phyloP scores from a whole-genome alignment of 192 early-diverging fungal genomes.

The Backusella parvicylindrica region DNA sequence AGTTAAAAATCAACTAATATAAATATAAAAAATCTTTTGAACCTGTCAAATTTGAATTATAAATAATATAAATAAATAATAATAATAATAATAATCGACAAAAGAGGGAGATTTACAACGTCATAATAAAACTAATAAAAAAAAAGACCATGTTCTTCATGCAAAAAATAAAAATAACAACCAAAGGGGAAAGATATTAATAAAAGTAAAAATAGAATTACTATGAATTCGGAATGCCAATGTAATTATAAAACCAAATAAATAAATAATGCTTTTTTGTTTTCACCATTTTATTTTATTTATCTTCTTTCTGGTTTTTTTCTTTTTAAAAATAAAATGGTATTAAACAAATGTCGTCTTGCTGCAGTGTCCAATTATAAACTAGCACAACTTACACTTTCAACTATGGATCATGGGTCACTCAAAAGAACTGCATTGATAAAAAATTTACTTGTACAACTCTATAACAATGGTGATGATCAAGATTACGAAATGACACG shows the following conservation, averaged over 20 bases:
- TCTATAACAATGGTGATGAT: slow-evolving; percentile 28
- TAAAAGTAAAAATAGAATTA: slow-evolving; percentile 1
- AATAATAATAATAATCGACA: no score
- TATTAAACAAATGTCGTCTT: slow-evolving; percentile 29
- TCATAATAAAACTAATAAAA: background rate
- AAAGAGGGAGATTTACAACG: background rate
- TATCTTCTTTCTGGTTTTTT: background rate
- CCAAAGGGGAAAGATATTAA: background rate
- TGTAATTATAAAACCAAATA: background rate
- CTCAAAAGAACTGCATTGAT: slow-evolving; percentile 32
- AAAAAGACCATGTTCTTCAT: background rate
- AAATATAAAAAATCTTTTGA: background rate
- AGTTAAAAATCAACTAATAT: background rate
- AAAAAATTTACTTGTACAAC: slow-evolving; percentile 31
- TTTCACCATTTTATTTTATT: background rate
- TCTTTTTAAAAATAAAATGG: background rate
- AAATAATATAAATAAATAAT: background rate
- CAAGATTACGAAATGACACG: slow-evolving; percentile 32
- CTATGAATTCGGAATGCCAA: background rate
- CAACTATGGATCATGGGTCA: slow-evolving; percentile 26
- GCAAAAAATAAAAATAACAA: background rate
- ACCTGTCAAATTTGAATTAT: background rate
- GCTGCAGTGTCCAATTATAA: slow-evolving; percentile 41
- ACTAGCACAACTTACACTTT: slow-evolving; percentile 34
- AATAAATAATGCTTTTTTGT: background rate